Percentiles rank a stretch among this genome's conserved stretches.
Evolutionary conservation across 2,329 filamentous ascomycete species (phyloP).

Genomic region (Ophioceras dolichostomum): DNA sequence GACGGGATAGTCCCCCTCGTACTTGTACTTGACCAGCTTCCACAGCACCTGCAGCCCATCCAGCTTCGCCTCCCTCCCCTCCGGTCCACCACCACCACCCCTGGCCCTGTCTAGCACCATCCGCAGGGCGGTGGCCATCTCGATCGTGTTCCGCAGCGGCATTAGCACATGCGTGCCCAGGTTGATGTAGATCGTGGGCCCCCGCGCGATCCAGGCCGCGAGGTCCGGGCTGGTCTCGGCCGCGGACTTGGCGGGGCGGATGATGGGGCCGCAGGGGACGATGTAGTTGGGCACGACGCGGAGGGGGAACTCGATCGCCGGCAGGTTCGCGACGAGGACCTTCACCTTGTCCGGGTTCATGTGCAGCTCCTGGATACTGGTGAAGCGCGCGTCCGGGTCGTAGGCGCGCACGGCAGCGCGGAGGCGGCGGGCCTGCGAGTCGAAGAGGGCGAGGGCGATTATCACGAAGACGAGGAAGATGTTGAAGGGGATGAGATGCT

Average conservation of each 20-base stretch:
- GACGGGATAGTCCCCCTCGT: background rate
- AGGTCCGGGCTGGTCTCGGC: conserved; percentile 26
- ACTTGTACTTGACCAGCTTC: conserved; percentile 16
- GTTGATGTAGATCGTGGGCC: conserved; percentile 34
- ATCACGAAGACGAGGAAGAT: conserved; percentile 13
- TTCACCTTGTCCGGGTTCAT: conserved; percentile 4
- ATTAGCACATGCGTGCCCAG: conserved; percentile 26
- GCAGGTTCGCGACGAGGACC: conserved; percentile 10
- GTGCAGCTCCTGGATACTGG: conserved; percentile 8
- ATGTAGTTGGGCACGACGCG: conserved; percentile 23
- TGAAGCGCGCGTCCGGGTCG: background rate
- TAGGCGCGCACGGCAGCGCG: background rate
- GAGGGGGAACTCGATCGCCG: conserved; percentile 20
- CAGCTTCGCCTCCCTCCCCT: conserved; percentile 21
- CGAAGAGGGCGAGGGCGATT: conserved; percentile 5
- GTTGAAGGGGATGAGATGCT: conserved; percentile 25
- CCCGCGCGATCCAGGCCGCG: conserved; percentile 24
- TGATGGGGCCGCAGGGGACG: conserved; percentile 32
- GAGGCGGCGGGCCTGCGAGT: conserved; percentile 1
- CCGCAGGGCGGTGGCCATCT: conserved; percentile 24
- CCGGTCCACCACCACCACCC: background rate
- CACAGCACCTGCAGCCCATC: conserved; percentile 21
- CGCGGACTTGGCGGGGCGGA: conserved; percentile 22
- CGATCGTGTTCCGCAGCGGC: conserved; percentile 19
- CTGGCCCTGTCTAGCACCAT: conserved; percentile 17